Evolutionary conservation across 2,329 filamentous ascomycete species (phyloP).

Genomic region (Teratosphaeria destructans): DNA sequence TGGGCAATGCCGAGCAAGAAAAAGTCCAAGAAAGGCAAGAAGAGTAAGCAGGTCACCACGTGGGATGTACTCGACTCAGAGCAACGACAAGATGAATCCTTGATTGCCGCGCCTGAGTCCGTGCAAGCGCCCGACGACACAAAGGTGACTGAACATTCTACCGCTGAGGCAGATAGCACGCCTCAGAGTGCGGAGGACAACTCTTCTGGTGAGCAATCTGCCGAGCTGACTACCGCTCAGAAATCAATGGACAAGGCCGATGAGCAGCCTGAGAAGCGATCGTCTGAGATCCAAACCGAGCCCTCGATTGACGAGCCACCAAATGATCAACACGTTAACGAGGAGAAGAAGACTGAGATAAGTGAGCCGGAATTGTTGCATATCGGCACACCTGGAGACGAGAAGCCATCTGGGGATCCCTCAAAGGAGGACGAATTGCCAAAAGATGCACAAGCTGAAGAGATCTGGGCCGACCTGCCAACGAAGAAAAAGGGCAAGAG

Average conservation of each 20-base stretch:
- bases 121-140: background rate
- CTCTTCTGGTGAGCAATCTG: background rate
- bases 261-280: background rate
- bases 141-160: background rate
- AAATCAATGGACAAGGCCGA: background rate
- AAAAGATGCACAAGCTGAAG: background rate
- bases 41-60: conserved; percentile 5
- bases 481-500: conserved; percentile 15
- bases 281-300: background rate
- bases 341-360: background rate
- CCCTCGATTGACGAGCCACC: background rate
- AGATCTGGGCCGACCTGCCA: conserved; percentile 1
- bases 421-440: background rate
- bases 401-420: background rate
- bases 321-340: background rate
- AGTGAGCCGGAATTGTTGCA: background rate
- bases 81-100: background rate
- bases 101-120: background rate
- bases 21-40: conserved; percentile 20
- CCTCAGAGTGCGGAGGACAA: background rate
- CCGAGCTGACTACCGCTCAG: background rate
- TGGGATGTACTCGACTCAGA: background rate
- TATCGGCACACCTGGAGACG: background rate
- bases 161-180: background rate
- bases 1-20: conserved; percentile 3